Evolutionary conservation across 345 rosid species (phyloP).

Genomic region (Linum usitatissimum): DNA sequence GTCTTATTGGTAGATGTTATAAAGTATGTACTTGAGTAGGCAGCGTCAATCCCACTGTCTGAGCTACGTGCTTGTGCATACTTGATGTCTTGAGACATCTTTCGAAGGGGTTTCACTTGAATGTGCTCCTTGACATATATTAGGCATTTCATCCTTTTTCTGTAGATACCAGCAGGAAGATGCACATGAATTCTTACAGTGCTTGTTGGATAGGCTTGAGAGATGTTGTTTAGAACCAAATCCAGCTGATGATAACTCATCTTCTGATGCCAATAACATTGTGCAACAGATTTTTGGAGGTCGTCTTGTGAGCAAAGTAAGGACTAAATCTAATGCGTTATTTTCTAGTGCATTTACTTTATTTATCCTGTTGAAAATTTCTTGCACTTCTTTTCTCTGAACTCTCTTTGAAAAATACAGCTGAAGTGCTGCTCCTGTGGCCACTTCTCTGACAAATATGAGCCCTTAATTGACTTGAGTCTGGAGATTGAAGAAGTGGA

Average conservation of each 20-base stretch:
- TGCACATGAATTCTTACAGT: conserved; percentile 78
- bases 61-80: not conserved
- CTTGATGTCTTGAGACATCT: not conserved
- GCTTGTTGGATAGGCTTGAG: conserved; percentile 62
- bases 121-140: conserved; percentile 32
- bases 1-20: not conserved
- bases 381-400: not conserved
- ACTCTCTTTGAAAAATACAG: conserved; percentile 25
- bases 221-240: conserved; percentile 37
- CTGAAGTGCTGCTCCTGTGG: conserved; percentile 62
- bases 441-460: conserved; percentile 47
- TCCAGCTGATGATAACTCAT: conserved; percentile 12
- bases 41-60: not conserved
- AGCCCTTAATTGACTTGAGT: conserved; percentile 54
- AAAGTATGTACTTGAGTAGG: not conserved
- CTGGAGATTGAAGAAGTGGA: conserved; percentile 61
- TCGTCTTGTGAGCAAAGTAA: conserved; percentile 57
- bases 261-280: conserved; percentile 29
- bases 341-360: not conserved
- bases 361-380: no score
- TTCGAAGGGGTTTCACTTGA: not conserved
- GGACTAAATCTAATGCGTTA: conserved; percentile 4
- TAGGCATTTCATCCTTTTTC: conserved; percentile 52
- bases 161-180: conserved; percentile 61
- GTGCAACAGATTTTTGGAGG: conserved; percentile 62